phyloP scores from a whole-genome alignment of 2,329 filamentous ascomycete genomes.

The Clonostachys byssicola region DNA sequence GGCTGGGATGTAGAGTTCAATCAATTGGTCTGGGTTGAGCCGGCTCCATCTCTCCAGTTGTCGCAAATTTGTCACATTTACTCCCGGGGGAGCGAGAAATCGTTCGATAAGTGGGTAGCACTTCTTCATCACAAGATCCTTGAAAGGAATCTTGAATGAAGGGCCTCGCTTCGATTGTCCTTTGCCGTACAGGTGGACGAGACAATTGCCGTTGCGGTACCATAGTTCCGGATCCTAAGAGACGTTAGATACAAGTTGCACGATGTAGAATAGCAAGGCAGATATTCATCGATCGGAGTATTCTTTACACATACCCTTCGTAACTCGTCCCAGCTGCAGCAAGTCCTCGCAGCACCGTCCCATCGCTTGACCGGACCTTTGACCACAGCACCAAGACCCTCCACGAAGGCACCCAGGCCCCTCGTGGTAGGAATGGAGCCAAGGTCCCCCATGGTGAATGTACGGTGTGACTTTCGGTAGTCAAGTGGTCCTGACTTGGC shows the following conservation, averaged over 20 bases:
- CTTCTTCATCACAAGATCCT: constrained; percentile 48
- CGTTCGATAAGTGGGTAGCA: constrained; percentile 58
- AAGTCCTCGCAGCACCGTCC: constrained; percentile 42
- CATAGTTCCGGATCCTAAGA: constrained; percentile 68
- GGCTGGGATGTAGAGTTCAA: constrained; percentile 68
- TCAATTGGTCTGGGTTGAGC: constrained; percentile 18
- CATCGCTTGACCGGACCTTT: constrained; percentile 34
- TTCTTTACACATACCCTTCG: constrained; percentile 34
- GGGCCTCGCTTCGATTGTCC: constrained; percentile 62
- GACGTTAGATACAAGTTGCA: not conserved
- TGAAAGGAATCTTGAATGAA: constrained; percentile 62
- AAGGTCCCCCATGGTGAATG: not conserved
- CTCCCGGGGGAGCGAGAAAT: constrained; percentile 31
- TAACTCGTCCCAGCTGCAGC: constrained; percentile 39
- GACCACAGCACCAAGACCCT: constrained; percentile 11
- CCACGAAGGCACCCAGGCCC: constrained; percentile 18
- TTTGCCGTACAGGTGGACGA: constrained; percentile 63
- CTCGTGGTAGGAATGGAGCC: too few species aligned
- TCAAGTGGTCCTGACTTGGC: too few species aligned
- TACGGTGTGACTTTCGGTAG: too few species aligned
- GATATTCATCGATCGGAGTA: not conserved
- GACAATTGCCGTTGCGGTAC: constrained; percentile 63
- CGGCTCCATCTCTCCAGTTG: constrained; percentile 25
- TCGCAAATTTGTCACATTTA: constrained; percentile 11
- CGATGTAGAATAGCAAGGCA: not conserved